Percentiles rank a stretch among this genome's conserved stretches.
Evolutionary conservation across 768 basidiomycete species (phyloP).

Genomic region (Boletus pseudopeckii): DNA sequence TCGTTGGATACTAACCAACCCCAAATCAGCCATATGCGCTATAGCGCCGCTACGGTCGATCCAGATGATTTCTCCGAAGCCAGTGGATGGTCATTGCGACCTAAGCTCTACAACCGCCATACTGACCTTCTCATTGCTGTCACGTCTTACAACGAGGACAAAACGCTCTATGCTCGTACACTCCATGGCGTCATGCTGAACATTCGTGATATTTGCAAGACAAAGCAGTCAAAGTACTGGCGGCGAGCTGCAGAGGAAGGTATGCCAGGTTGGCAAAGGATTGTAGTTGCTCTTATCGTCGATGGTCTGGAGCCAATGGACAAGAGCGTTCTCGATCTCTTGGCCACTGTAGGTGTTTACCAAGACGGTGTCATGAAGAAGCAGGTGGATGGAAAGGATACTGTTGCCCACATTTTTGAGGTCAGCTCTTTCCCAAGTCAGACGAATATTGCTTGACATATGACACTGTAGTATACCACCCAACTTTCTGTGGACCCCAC

Average conservation of each 20-base stretch:
- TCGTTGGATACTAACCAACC: neutral
- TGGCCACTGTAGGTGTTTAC: conserved; percentile 89
- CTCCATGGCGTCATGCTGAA: conserved; percentile 97
- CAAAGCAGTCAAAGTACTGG: conserved; percentile 93
- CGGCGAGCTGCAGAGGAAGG: conserved; percentile 78
- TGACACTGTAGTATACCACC: conserved; percentile 75
- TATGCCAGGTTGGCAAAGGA: conserved; percentile 85
- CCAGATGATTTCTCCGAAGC: conserved; percentile 84
- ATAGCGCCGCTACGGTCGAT: conserved; percentile 88
- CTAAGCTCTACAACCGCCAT: conserved; percentile 80
- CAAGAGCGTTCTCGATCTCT: conserved; percentile 85
- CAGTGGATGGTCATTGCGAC: conserved; percentile 80
- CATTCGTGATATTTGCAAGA: conserved; percentile 96
- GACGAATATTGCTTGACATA: conserved; percentile 3
- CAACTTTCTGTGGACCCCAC: conserved; percentile 90
- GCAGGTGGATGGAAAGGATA: conserved; percentile 82
- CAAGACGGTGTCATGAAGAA: conserved; percentile 97
- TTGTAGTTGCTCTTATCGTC: conserved; percentile 84
- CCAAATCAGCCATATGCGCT: conserved; percentile 72
- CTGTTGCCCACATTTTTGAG: conserved; percentile 94
- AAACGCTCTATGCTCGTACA: conserved; percentile 85
- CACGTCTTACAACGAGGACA: conserved; percentile 92
- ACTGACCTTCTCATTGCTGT: conserved; percentile 95
- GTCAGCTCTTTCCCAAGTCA: conserved; percentile 35
- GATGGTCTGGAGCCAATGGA: conserved; percentile 96